Evolutionary conservation across 2,329 filamentous ascomycete genomes (phyloP), one percentile per base, ranked within the genome.

Genomic region (Thielaviopsis ethacetica): DNA sequence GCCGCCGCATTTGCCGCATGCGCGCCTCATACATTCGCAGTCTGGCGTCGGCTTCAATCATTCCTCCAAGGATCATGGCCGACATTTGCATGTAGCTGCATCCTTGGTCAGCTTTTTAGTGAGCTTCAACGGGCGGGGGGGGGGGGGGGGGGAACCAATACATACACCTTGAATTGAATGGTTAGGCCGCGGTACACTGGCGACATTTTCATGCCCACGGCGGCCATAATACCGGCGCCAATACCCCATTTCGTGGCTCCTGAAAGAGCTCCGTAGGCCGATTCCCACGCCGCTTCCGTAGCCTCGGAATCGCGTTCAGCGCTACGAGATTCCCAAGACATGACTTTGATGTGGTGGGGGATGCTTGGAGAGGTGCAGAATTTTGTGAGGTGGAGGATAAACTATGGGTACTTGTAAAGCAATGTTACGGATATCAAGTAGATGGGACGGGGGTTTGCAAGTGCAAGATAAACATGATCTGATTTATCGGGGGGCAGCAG

Each of bases 11-110:
- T 67, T 82, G 76, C 62, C 86, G 75, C 63, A 89, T 72, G 52
- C 74, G 73, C 13, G 81, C 74, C 68, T 90, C 85, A 65, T 86
- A 88, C 61, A 77, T 72, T 57, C 84, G 77, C 65, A 91, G 74
- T 55, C 83, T 76, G 59, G 75, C 71, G 66, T 91, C 87, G 2
- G 86, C 87, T 72, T 89, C 85, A 58, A 91, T 77, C 77, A 87
- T 86, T 66, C 82, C 78, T 51, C 87, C 87, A 38, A 88, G 66
- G n/a, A 86, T 83, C 86, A 91, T 91, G 62, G 82, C 84, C n/a
- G 84, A 87, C 84, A 90, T 88, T 69, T 90, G 86, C 17, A 91
- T 74, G 67, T 88, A 91, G 30, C 87, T 91, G 22, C n/a, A 54
- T 17, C 54, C 44, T 30, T 22, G n/a, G 53, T 61, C 54, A 58